Percentiles rank a stretch among this genome's conserved stretches.
Evolutionary conservation across 2,329 filamentous ascomycete species (phyloP).

Genomic region (Verticillium isaacii): DNA sequence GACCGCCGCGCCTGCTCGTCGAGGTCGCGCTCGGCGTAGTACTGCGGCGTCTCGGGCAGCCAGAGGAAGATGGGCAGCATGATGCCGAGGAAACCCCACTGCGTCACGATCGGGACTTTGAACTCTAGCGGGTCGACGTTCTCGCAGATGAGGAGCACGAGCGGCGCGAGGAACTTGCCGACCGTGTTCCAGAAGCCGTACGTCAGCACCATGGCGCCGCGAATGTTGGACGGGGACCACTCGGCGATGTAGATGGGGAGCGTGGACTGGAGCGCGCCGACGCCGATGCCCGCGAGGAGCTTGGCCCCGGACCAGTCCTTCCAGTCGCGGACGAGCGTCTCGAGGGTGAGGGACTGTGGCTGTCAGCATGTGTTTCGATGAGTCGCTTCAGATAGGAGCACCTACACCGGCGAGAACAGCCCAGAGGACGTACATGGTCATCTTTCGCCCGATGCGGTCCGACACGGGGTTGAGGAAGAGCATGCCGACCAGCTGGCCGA

Average conservation of each 20-base stretch:
- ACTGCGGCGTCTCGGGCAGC: constrained; percentile 33
- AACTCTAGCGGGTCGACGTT: constrained; percentile 25
- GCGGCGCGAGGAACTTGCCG: constrained; percentile 33
- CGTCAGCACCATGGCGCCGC: constrained; percentile 33
- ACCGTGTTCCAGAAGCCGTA: constrained; percentile 39
- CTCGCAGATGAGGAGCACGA: constrained; percentile 31
- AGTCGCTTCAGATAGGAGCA: too few relatives aligned
- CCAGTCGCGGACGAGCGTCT: constrained; percentile 30
- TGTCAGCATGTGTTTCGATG: too few relatives aligned
- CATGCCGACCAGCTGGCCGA: constrained; percentile 34
- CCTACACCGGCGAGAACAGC: constrained; percentile 16
- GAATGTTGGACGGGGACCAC: constrained; percentile 31
- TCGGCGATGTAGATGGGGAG: constrained; percentile 36
- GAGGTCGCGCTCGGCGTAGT: constrained; percentile 21
- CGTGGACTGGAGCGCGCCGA: constrained; percentile 35
- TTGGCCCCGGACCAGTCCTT: constrained; percentile 33
- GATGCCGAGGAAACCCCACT: constrained; percentile 38
- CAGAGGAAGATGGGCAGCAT: constrained; percentile 32
- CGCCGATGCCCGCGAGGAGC: constrained; percentile 29
- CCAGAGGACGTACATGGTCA: constrained; percentile 24
- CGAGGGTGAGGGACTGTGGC: constrained; percentile 26
- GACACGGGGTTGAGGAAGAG: constrained; percentile 20
- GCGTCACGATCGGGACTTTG: constrained; percentile 33
- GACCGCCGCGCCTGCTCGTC: constrained; percentile 14
- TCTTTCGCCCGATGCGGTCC: constrained; percentile 23